Percentiles rank a stretch among this genome's conserved stretches.
Evolutionary conservation across 257 asterid species (phyloP).

Genomic region (Mitragyna speciosa): DNA sequence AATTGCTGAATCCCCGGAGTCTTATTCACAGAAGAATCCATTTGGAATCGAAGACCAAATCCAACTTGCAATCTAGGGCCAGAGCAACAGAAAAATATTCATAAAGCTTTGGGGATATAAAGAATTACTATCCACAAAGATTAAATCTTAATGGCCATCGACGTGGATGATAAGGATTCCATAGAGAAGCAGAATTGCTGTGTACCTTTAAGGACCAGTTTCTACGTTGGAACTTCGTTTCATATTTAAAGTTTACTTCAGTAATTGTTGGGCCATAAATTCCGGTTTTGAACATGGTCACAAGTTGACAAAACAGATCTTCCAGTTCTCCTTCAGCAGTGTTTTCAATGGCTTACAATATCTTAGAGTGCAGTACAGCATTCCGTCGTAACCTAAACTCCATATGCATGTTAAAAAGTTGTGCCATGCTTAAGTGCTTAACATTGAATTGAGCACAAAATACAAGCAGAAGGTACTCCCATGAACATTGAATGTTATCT

Average conservation of each 20-base stretch:
- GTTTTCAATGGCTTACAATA: neutral
- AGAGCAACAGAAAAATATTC: conserved; percentile 14
- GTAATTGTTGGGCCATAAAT: neutral
- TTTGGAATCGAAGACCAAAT: conserved; percentile 21
- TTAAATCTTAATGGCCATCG: conserved; percentile 28
- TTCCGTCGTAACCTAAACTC: neutral
- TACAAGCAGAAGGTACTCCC: neutral
- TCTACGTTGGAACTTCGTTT: neutral
- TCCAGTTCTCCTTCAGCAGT: neutral
- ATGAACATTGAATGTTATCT: neutral
- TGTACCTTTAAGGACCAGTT: conserved; percentile 21
- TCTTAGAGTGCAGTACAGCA: neutral
- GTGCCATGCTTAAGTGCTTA: neutral
- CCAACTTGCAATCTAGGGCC: conserved; percentile 35
- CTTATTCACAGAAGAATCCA: conserved; percentile 28
- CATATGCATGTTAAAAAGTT: neutral
- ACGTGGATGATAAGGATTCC: conserved; percentile 60
- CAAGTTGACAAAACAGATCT: neutral
- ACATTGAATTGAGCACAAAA: neutral
- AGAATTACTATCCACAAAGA: conserved; percentile 26
- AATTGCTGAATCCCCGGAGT: conserved; percentile 13
- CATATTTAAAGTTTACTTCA: neutral
- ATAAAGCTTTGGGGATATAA: conserved; percentile 33
- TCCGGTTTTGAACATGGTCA: neutral
- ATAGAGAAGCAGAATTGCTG: conserved; percentile 23